Conservation (phyloP, 176 grass and related monocot species). For the Bolboschoenus planiculmis region DNA sequence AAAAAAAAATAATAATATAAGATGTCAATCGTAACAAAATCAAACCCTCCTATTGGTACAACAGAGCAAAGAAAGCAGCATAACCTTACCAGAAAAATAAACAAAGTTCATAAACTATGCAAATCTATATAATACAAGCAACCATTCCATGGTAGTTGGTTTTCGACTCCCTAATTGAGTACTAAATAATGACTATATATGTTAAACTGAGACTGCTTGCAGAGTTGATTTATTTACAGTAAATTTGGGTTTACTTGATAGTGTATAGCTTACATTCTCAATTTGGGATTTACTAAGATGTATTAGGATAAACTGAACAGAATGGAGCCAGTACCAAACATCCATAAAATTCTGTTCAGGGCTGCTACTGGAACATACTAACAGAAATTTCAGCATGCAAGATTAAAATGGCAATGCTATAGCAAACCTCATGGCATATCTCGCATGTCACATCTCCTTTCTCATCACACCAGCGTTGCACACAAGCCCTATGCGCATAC, state of each 20-base stretch:
- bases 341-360: not conserved
- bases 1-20: conserved; percentile 8
- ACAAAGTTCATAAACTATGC: not conserved
- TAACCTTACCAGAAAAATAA: not conserved
- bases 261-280: not conserved
- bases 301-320: not conserved
- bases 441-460: conserved; percentile 97
- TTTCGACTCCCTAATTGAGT: not conserved
- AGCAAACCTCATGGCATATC: conserved; percentile 88
- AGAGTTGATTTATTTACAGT: not conserved
- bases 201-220: not conserved
- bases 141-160: not conserved
- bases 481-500: conserved; percentile 97
- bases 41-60: not conserved
- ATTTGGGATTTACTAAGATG: no score
- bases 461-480: conserved; percentile 95
- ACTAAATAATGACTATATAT: not conserved
- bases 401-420: not conserved
- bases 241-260: not conserved
- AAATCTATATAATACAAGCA: not conserved
- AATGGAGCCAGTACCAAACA: not conserved
- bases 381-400: not conserved
- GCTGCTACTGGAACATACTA: not conserved
- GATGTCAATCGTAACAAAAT: not conserved
- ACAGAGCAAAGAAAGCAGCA: not conserved